A percentile compares a stretch with the other conserved stretches of the same genome.
Conservation (phyloP, 1,139 yeast genomes). For the Geotrichum carabidarum region DNA sequence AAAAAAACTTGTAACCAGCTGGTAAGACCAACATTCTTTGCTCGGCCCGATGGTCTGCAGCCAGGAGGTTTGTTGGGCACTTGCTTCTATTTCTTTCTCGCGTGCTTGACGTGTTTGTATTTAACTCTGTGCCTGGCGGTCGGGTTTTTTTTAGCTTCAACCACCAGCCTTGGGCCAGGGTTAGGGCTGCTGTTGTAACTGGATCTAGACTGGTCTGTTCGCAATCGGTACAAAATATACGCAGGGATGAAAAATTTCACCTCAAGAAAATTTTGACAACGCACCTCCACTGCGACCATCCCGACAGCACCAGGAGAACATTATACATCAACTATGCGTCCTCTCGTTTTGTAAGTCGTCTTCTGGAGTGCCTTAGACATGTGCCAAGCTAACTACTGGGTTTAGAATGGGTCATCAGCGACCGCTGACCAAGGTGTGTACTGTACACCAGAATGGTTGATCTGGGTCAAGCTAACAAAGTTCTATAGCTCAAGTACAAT, state of each 20-base stretch:
- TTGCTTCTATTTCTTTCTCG: too few species aligned
- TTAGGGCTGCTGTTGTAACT: too few species aligned
- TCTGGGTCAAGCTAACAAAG: slow-evolving; percentile 55
- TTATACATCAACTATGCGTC: slow-evolving; percentile 40
- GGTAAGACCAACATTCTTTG: too few species aligned
- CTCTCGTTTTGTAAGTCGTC: slow-evolving; percentile 22
- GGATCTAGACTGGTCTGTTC: slow-evolving; percentile 4
- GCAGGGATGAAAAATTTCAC: slow-evolving; percentile 16
- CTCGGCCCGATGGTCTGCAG: too few species aligned
- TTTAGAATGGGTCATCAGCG: slow-evolving; percentile 36
- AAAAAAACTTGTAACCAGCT: too few species aligned
- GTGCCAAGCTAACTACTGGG: slow-evolving; percentile 14
- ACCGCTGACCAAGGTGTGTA: slow-evolving; percentile 30
- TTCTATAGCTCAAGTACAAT: slow-evolving; percentile 76
- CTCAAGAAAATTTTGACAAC: slow-evolving; percentile 15
- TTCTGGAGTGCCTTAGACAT: not conserved
- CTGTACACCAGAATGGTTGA: slow-evolving; percentile 53
- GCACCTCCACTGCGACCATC: slow-evolving; percentile 6
- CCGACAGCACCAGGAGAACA: not conserved
- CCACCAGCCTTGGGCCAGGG: too few species aligned
- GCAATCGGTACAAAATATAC: slow-evolving; percentile 3
- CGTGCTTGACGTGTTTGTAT: too few species aligned
- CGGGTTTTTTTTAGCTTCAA: too few species aligned
- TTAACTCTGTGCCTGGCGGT: too few species aligned
- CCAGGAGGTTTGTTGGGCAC: too few species aligned